Base-by-base conservation (phyloP, 371 early-diverging fungal genomes). In the Dichotomocladium elegans region DNA sequence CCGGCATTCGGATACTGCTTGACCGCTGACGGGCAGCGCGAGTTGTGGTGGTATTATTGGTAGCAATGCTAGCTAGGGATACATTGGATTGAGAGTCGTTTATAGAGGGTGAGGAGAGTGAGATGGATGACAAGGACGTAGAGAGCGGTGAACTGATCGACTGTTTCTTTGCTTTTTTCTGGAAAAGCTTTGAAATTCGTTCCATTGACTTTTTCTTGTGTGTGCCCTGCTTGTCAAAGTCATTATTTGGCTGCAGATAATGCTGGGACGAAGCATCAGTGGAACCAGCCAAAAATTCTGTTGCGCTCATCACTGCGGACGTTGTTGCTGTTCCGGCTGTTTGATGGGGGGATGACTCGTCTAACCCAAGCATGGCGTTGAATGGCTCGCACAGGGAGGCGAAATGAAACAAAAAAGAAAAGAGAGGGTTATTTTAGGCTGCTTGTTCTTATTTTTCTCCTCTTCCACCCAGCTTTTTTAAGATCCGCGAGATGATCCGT, bases 101-200 rank as follows among this genome's bases (percentile, higher is more conserved):
- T 33, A 15, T 47, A 25, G 26, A 28, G 33, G 67, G 46, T 22
- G 60, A 62, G n/a, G 67, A 59, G 3, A 68, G 49, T 4, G 64
- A 68, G 19, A 70, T 22, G 6, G 62, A 41, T 11, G 63, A 68
- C 37, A 57, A 43, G 42, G 68, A 68, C 19, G 54, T 26, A 19
- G 57, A 40, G 5, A 53, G 45, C 19, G 60, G 55, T 15, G 61
- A 28, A 17, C 40, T 24, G 21, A 28, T 45, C 17, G 57, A 51
- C 35, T 65, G 63, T 25, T 61, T 52, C 41, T 74, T 74, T 3
- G 63, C 48, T 30, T 70, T 74, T 41, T 70, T 70, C 43, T 68
- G 71, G 53, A 74, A 74, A 26, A 74, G 45, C 25, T 66, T 57
- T 9, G 74, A 74, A 24, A 74, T 64, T 45, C 74, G 64, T 41